These are phyloP conservation scores for Quercus aquifolioides DNA, from an alignment of 306 rosid species.

Conservation along the genomic window DNA sequence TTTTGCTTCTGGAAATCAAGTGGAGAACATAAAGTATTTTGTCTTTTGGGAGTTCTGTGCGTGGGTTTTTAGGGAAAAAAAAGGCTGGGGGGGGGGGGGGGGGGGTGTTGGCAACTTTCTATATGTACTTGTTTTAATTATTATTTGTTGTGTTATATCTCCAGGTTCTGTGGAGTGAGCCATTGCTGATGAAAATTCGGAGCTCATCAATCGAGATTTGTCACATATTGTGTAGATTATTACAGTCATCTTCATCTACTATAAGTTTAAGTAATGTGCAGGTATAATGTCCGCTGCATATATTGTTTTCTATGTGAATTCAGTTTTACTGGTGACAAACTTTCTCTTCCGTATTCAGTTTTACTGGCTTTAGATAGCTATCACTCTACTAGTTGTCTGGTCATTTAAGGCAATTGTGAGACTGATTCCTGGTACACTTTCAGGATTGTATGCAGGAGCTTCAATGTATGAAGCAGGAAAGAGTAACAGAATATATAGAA, in stretches of 20 bases:
- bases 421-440: conserved; percentile 35
- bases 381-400: conserved; percentile 5
- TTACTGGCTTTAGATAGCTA: background rate
- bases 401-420: conserved; percentile 10
- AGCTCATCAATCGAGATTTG: conserved; percentile 52
- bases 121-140: conserved; percentile 3
- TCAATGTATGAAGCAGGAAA: conserved; percentile 58
- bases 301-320: background rate
- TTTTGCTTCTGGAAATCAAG: background rate
- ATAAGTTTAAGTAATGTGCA: conserved; percentile 55
- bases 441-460: conserved; percentile 71
- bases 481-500: conserved; percentile 55
- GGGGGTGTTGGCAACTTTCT: background rate
- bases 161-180: conserved; percentile 70
- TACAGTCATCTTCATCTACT: conserved; percentile 44
- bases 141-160: conserved; percentile 23
- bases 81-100: background rate
- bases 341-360: conserved; percentile 14
- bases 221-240: conserved; percentile 40
- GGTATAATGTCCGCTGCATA: conserved; percentile 39
- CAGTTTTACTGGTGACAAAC: background rate
- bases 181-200: conserved; percentile 58
- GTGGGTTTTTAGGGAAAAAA: too few relatives aligned
- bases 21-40: background rate
- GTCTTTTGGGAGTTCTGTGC: background rate